These are phyloP conservation scores for Hypoxylon sp. DNA, from an alignment of 2,329 filamentous ascomycete genomes.

Conservation along the genomic window DNA sequence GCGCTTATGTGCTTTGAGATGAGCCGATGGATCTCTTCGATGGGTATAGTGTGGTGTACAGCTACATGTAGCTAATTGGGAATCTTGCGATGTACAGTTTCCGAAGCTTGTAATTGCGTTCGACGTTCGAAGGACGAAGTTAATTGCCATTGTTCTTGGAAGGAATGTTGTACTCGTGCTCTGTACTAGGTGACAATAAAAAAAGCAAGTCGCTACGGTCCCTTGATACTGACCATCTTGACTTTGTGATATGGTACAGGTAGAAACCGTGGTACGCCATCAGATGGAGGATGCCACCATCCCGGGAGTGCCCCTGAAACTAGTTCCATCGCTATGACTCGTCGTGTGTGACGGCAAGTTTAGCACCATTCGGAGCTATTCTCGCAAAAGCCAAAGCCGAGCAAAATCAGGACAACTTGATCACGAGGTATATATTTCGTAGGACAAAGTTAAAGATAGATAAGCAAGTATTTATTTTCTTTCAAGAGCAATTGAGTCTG, in stretches of 20 bases:
- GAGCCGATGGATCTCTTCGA: slow-evolving; percentile 20
- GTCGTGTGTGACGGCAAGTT: slow-evolving; percentile 41
- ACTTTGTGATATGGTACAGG: slow-evolving; percentile 27
- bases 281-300: slow-evolving; percentile 33
- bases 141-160: not conserved
- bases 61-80: not conserved
- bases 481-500: not conserved
- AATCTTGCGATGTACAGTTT: slow-evolving; percentile 2
- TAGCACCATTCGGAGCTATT: slow-evolving; percentile 45
- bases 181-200: not conserved
- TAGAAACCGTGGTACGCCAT: slow-evolving; percentile 40
- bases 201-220: slow-evolving; percentile 4
- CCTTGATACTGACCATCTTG: slow-evolving; percentile 21
- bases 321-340: slow-evolving; percentile 47
- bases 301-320: slow-evolving; percentile 42
- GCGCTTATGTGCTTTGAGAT: slow-evolving; percentile 12
- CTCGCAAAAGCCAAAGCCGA: slow-evolving; percentile 38
- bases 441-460: not conserved
- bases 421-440: slow-evolving; percentile 10
- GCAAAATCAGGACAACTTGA: slow-evolving; percentile 24
- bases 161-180: not conserved
- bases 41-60: not conserved
- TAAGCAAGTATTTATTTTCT: not conserved
- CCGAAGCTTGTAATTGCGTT: not conserved
- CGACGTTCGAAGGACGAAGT: not conserved